Percentiles rank a stretch among this genome's conserved stretches.
phyloP scores from a whole-genome alignment of 106 monocot genomes.

The Narthecium ossifragum region DNA sequence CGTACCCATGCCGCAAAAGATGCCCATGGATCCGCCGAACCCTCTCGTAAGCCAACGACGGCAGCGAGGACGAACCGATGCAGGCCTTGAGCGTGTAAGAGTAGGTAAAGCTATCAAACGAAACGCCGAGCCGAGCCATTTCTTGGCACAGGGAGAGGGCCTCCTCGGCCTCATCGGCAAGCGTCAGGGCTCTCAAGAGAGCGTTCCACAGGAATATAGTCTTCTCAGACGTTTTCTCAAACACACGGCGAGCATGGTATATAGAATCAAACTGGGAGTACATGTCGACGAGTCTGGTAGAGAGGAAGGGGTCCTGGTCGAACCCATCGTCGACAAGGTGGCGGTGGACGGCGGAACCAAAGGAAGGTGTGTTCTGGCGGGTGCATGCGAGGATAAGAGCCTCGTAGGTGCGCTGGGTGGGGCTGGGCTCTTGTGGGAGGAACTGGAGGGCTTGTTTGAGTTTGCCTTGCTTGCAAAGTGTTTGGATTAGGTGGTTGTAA shows the following conservation, averaged over 20 bases:
- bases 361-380: conserved; percentile 10
- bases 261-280: conserved; percentile 42
- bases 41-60: conserved; percentile 12
- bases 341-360: conserved; percentile 32
- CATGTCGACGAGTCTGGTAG: conserved; percentile 66
- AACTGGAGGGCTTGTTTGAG: conserved; percentile 54
- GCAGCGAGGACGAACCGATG: conserved; percentile 22
- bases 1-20: conserved; percentile 28
- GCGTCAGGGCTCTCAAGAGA: conserved; percentile 44
- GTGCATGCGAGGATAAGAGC: conserved; percentile 55
- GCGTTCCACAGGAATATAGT: conserved; percentile 76
- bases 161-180: conserved; percentile 43
- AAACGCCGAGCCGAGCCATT: conserved; percentile 35
- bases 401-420: conserved; percentile 51
- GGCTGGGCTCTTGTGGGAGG: conserved; percentile 47
- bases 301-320: conserved; percentile 64
- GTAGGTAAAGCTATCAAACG: conserved; percentile 61
- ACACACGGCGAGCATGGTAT: conserved; percentile 58
- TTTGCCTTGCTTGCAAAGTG: conserved; percentile 50
- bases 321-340: conserved; percentile 37
- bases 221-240: conserved; percentile 45
- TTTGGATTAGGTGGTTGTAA: conserved; percentile 69
- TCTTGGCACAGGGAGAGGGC: conserved; percentile 33
- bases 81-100: conserved; percentile 73
- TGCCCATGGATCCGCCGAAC: conserved; percentile 55